Conservation (phyloP, 2,329 filamentous ascomycete genomes). For the Blastomyces percursus region DNA sequence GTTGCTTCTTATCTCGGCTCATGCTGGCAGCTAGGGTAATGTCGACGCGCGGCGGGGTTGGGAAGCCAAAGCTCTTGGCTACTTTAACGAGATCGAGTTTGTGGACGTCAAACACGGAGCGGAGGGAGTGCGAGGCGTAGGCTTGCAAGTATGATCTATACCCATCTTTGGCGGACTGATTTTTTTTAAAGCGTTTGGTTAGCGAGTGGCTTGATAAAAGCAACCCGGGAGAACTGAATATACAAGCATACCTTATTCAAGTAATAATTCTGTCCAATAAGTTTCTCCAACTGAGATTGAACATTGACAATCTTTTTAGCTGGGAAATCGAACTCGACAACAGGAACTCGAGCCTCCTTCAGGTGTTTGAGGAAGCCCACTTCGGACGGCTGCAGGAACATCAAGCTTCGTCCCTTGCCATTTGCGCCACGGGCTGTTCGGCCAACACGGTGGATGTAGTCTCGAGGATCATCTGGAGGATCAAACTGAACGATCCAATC, state of each 20-base stretch:
- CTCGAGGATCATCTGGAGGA: conserved; percentile 77
- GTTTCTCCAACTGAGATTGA: conserved; percentile 82
- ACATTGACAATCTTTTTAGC: conserved; percentile 84
- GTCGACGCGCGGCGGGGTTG: conserved; percentile 65
- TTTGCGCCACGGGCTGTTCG: conserved; percentile 80
- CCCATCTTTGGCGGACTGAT: conserved; percentile 54
- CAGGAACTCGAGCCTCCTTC: conserved; percentile 80
- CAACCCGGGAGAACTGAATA: neutral
- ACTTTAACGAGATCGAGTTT: conserved; percentile 75
- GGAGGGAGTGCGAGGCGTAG: conserved; percentile 75
- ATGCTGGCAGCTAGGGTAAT: conserved; percentile 67
- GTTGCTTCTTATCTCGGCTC: conserved; percentile 59
- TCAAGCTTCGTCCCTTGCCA: conserved; percentile 73
- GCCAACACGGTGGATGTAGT: conserved; percentile 93
- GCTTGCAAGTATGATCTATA: conserved; percentile 90
- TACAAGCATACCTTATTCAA: conserved; percentile 60
- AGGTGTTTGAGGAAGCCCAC: conserved; percentile 86
- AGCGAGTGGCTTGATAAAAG: neutral
- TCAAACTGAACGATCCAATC: conserved; percentile 97
- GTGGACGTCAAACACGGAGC: conserved; percentile 74
- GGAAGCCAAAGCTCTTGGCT: conserved; percentile 73
- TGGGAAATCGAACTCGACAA: conserved; percentile 94
- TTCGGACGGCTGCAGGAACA: conserved; percentile 88
- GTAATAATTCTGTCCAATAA: conserved; percentile 94
- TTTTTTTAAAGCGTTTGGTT: conserved; percentile 3